Conservation (phyloP, 345 rosid species). For the Acer yangbiense region DNA sequence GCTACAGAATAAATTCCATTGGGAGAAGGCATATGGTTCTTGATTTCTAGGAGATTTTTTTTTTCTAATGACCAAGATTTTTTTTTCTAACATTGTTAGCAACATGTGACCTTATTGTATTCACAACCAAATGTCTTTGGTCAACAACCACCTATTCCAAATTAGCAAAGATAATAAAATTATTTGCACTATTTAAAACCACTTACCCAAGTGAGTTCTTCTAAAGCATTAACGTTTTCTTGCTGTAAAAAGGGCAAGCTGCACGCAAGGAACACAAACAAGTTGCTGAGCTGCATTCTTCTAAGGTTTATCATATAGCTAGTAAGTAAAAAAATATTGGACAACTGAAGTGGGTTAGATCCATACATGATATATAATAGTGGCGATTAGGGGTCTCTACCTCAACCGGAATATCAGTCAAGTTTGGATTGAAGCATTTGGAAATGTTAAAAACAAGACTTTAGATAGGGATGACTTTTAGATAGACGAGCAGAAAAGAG, state of each 20-base stretch:
- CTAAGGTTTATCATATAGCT: neutral
- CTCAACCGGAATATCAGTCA: slow-evolving; percentile 90
- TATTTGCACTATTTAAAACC: neutral
- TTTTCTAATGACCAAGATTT: neutral
- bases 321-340: neutral
- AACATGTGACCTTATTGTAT: neutral
- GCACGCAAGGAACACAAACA: slow-evolving; percentile 25
- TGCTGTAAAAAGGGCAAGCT: slow-evolving; percentile 90
- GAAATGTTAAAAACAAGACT: slow-evolving; percentile 1
- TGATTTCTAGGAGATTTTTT: no score
- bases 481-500: slow-evolving; percentile 3
- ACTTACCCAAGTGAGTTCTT: slow-evolving; percentile 90
- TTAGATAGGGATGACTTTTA: no score
- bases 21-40: no score
- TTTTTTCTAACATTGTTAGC: neutral
- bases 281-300: slow-evolving; percentile 1
- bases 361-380: slow-evolving; percentile 88
- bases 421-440: slow-evolving; percentile 84
- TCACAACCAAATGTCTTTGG: neutral
- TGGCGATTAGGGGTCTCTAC: slow-evolving; percentile 84
- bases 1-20: no score
- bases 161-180: no score
- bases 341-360: slow-evolving; percentile 4
- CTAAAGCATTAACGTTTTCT: slow-evolving; percentile 68
- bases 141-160: neutral